phyloP scores from a whole-genome alignment of 768 basidiomycete genomes.

The Macrolepiota fuliginosa region DNA sequence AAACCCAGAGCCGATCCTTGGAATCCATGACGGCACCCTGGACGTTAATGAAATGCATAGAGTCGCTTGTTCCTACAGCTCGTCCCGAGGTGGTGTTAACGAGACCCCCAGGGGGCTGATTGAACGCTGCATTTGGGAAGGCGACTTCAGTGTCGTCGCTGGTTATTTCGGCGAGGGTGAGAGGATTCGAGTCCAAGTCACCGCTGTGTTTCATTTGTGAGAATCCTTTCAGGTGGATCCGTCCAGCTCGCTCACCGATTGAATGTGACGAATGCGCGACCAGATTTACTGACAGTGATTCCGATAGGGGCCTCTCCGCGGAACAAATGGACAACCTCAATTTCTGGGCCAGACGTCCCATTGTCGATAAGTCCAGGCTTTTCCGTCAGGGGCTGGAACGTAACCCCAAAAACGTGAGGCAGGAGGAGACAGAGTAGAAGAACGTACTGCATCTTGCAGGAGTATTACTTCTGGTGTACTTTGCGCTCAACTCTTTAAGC shows the following conservation, averaged over 20 bases:
- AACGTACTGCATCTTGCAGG: not conserved
- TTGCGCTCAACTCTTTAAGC: not conserved
- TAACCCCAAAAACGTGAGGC: not conserved
- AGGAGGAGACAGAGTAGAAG: not conserved
- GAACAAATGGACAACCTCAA: slow-evolving; percentile 18
- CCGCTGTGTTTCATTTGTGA: slow-evolving; percentile 5
- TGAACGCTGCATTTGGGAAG: slow-evolving; percentile 15
- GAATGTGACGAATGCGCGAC: slow-evolving; percentile 15
- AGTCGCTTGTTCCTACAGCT: slow-evolving; percentile 14
- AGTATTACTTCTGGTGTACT: not conserved
- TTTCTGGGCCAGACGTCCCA: slow-evolving; percentile 16
- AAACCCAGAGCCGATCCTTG: slow-evolving; percentile 15
- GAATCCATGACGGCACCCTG: slow-evolving; percentile 15
- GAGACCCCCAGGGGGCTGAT: slow-evolving; percentile 15
- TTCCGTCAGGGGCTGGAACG: not conserved
- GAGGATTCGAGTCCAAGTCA: slow-evolving; percentile 8
- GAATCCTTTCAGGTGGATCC: not conserved
- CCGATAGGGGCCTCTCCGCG: slow-evolving; percentile 25
- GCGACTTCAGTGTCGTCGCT: slow-evolving; percentile 10
- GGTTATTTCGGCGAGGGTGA: slow-evolving; percentile 16
- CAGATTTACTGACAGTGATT: slow-evolving; percentile 17
- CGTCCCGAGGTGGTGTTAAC: slow-evolving; percentile 11
- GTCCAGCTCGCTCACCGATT: slow-evolving; percentile 10
- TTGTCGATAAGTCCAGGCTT: slow-evolving; percentile 18
- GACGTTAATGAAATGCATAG: slow-evolving; percentile 17